phyloP scores from a whole-genome alignment of 1,284 basidiomycete species.

The Apiotrichum brassicae region DNA sequence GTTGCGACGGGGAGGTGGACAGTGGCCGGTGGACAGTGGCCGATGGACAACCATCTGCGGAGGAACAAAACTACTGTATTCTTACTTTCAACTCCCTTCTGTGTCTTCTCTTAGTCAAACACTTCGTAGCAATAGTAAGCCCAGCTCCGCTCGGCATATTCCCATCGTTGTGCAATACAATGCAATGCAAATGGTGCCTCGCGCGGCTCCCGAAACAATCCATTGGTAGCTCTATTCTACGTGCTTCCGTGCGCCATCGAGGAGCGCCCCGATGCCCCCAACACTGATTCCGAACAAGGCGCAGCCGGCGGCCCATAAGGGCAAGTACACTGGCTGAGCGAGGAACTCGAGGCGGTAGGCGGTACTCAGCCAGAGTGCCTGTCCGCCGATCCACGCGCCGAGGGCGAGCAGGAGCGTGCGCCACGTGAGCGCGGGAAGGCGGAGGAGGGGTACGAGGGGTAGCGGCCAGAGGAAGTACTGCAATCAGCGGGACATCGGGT shows the following conservation, averaged over 20 bases:
- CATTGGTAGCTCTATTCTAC: too few species aligned
- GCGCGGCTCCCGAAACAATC: too few species aligned
- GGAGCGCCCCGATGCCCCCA: conserved; percentile 64
- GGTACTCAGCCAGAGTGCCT: conserved; percentile 69
- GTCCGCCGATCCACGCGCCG: conserved; percentile 67
- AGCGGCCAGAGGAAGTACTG: conserved; percentile 99
- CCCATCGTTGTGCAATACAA: too few species aligned
- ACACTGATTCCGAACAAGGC: conserved; percentile 66
- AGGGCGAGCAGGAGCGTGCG: conserved; percentile 50
- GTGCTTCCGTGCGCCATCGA: conserved; percentile 38
- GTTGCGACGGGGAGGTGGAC: too few species aligned
- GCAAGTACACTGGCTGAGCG: conserved; percentile 63
- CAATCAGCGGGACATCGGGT: not conserved
- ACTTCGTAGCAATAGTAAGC: too few species aligned
- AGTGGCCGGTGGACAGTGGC: too few species aligned
- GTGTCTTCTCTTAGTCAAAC: too few species aligned
- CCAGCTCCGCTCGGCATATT: too few species aligned
- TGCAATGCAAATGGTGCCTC: too few species aligned
- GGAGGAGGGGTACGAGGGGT: conserved; percentile 77
- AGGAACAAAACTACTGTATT: too few species aligned
- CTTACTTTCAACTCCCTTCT: too few species aligned
- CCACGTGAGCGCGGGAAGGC: conserved; percentile 56
- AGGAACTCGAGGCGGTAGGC: conserved; percentile 86
- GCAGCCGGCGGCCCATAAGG: conserved; percentile 71
- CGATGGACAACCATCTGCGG: too few species aligned